These are phyloP conservation scores for Coccomyxa subellipsoidea DNA, from an alignment of 163 green algal species.

Conservation along the genomic window DNA sequence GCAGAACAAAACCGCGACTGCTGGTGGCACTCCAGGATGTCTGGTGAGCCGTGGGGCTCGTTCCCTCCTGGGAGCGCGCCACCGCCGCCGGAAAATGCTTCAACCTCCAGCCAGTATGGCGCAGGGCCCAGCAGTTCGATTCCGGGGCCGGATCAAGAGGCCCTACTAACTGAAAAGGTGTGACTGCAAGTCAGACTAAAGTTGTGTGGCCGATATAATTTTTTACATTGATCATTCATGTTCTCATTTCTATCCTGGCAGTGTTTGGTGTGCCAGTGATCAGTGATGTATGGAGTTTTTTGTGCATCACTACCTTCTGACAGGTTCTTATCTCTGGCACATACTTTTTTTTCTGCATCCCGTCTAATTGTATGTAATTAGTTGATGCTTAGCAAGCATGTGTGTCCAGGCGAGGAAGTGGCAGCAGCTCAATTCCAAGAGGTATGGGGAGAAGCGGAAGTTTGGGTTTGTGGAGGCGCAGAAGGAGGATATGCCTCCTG, in stretches of 20 bases:
- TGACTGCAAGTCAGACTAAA: neutral
- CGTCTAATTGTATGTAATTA: too few species aligned
- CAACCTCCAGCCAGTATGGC: slow-evolving; percentile 1
- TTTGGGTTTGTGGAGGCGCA: slow-evolving; percentile 89
- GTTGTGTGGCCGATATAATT: neutral
- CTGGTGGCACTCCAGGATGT: neutral
- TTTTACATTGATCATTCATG: neutral
- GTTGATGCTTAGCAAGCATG: too few species aligned
- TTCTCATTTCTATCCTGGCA: too few species aligned
- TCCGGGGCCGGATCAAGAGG: slow-evolving; percentile 17
- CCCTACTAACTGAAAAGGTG: slow-evolving; percentile 23
- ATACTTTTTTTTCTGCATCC: too few species aligned
- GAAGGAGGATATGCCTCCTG: slow-evolving; percentile 98
- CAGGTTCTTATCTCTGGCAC: too few species aligned
- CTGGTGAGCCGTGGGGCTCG: neutral
- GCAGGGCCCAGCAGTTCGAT: neutral
- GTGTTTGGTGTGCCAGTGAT: too few species aligned
- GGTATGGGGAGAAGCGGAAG: slow-evolving; percentile 89
- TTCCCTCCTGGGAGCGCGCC: slow-evolving; percentile 10
- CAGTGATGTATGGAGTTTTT: neutral
- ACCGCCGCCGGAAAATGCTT: neutral
- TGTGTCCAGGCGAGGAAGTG: slow-evolving; percentile 89
- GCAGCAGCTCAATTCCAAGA: slow-evolving; percentile 88
- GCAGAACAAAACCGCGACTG: neutral
- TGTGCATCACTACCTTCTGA: neutral